phyloP scores from a whole-genome alignment of 495 filamentous ascomycete genomes.

The Acidomyces sp. region DNA sequence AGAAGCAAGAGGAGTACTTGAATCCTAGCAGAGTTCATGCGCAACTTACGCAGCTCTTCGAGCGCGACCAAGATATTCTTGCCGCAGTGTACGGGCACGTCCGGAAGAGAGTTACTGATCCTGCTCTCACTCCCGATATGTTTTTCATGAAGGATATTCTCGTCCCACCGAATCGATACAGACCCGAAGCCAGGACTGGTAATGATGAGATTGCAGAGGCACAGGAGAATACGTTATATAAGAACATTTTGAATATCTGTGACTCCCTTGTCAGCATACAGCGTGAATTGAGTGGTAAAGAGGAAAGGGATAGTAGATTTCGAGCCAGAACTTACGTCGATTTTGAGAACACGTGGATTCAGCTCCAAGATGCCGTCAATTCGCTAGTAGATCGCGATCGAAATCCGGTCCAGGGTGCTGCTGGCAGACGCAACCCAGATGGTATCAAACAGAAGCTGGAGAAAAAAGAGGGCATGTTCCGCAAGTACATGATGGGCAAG shows the following conservation, averaged over 20 bases:
- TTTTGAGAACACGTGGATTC: constrained; percentile 58
- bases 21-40: constrained; percentile 63
- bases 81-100: constrained; percentile 65
- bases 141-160: constrained; percentile 80
- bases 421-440: constrained; percentile 54
- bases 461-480: constrained; percentile 96
- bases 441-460: constrained; percentile 97
- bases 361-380: constrained; percentile 82
- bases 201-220: constrained; percentile 68
- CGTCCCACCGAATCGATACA: constrained; percentile 82
- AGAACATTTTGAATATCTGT: constrained; percentile 58
- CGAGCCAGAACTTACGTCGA: constrained; percentile 44
- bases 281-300: constrained; percentile 49
- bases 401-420: constrained; percentile 62
- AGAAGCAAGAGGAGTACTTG: constrained; percentile 54
- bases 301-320: constrained; percentile 25
- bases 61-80: constrained; percentile 71
- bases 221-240: constrained; percentile 73
- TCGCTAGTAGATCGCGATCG: constrained; percentile 75
- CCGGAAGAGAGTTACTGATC: constrained; percentile 31
- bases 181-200: constrained; percentile 74
- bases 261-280: constrained; percentile 61
- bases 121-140: constrained; percentile 63
- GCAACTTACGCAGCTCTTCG: constrained; percentile 63
- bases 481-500: constrained; percentile 99